These are phyloP conservation scores for Berkeleyomyces basicola DNA, from an alignment of 2,329 filamentous ascomycete genomes.

Conservation along the genomic window DNA sequence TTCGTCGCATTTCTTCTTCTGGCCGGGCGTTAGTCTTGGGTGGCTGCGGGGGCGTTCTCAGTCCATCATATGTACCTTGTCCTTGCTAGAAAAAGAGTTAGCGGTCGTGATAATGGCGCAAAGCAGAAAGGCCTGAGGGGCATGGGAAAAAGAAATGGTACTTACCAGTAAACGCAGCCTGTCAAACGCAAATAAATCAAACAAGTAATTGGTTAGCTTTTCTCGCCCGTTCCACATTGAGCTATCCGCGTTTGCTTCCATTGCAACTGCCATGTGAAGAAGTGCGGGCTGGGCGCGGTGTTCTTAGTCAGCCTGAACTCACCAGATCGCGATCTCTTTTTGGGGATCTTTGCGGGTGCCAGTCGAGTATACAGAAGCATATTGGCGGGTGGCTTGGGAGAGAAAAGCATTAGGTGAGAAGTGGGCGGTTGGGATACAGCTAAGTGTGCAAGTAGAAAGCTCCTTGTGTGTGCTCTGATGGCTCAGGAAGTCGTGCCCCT, in stretches of 20 bases:
- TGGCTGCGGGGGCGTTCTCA: background rate
- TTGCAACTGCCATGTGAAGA: background rate
- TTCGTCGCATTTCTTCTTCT: slow-evolving; percentile 46
- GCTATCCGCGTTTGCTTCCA: background rate
- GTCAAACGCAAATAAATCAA: background rate
- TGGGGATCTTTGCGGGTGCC: slow-evolving; percentile 40
- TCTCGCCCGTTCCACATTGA: background rate
- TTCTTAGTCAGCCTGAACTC: slow-evolving; percentile 19
- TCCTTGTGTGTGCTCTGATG: background rate
- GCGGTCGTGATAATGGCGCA: background rate
- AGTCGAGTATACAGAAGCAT: slow-evolving; percentile 45
- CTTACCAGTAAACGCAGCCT: slow-evolving; percentile 12
- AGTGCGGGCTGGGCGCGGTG: background rate
- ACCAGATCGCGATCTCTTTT: slow-evolving; percentile 43
- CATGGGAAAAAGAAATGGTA: background rate
- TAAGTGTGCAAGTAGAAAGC: background rate
- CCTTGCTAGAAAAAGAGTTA: slow-evolving; percentile 8
- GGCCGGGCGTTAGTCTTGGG: background rate
- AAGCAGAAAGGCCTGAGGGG: background rate
- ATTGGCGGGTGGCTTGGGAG: slow-evolving; percentile 3
- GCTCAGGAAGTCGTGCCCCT: background rate
- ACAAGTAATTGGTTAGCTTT: background rate
- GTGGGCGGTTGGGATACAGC: background rate
- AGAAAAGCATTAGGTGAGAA: background rate
- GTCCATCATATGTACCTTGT: slow-evolving; percentile 8